phyloP scores from a whole-genome alignment of 169 alveolate genomes.

The Amoebophrya sp. region DNA sequence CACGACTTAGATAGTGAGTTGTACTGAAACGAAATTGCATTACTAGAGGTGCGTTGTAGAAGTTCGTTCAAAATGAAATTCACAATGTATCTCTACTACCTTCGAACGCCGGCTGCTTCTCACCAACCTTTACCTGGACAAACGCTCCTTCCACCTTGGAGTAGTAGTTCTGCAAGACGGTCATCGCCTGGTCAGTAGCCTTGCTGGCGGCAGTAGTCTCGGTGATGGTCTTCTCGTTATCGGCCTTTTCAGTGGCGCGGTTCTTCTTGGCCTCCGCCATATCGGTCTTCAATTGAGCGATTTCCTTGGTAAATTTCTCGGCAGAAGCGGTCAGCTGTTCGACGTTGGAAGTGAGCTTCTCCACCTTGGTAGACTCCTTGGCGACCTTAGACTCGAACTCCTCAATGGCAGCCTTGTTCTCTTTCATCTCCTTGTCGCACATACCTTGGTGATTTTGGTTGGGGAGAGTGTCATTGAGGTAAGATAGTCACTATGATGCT shows the following conservation, averaged over 20 bases:
- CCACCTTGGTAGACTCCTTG: slow-evolving; percentile 14
- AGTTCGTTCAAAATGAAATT: no score
- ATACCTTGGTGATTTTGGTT: no score
- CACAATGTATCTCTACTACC: no score
- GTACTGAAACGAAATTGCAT: no score
- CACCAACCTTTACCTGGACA: background rate
- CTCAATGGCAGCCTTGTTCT: slow-evolving; percentile 21
- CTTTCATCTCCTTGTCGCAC: slow-evolving; percentile 21
- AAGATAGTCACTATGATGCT: no score
- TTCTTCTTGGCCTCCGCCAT: slow-evolving; percentile 21
- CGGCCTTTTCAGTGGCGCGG: background rate
- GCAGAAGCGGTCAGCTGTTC: slow-evolving; percentile 16
- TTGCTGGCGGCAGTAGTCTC: slow-evolving; percentile 11
- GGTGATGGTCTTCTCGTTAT: slow-evolving; percentile 10
- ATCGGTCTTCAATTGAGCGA: background rate
- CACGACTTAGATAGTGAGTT: no score
- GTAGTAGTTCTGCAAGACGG: slow-evolving; percentile 10
- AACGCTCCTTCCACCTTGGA: background rate
- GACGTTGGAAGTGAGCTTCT: slow-evolving; percentile 3
- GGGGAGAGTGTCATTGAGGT: no score
- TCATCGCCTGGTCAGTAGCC: slow-evolving; percentile 14
- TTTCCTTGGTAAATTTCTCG: slow-evolving; percentile 6
- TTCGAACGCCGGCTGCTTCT: slow-evolving; percentile 24
- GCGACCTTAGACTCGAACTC: slow-evolving; percentile 25
- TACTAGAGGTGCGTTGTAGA: no score